phyloP scores from a whole-genome alignment of 2,329 filamentous ascomycete genomes.

The Lecanicillium sp. region DNA sequence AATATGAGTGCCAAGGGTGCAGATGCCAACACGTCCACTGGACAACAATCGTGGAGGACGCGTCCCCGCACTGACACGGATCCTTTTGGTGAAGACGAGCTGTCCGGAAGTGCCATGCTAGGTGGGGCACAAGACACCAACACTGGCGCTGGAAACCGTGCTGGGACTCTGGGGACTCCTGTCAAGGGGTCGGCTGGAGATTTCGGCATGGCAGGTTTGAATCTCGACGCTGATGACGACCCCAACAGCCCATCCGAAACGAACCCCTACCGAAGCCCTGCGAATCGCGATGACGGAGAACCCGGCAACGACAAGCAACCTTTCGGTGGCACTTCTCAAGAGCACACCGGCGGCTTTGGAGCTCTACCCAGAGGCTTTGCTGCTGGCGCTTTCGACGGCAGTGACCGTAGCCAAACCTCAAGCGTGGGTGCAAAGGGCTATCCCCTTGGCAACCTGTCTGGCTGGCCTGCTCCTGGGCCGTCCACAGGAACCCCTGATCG shows the following conservation, averaged over 20 bases:
- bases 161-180: conserved; percentile 46
- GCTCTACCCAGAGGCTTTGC: conserved; percentile 46
- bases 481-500: conserved; percentile 64
- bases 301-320: conserved; percentile 41
- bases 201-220: conserved; percentile 57
- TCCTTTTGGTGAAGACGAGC: conserved; percentile 63
- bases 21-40: conserved; percentile 42
- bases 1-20: conserved; percentile 32
- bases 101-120: conserved; percentile 65
- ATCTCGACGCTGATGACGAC: conserved; percentile 55
- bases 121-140: conserved; percentile 69
- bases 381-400: conserved; percentile 55
- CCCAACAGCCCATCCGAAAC: conserved; percentile 89
- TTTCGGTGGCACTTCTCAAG: conserved; percentile 35
- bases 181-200: conserved; percentile 50
- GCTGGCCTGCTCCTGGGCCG: conserved; percentile 53
- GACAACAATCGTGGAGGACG: conserved; percentile 47
- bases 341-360: conserved; percentile 47
- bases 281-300: conserved; percentile 58
- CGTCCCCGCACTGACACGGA: conserved; percentile 67
- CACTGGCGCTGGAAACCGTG: conserved; percentile 27
- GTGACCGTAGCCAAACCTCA: conserved; percentile 89
- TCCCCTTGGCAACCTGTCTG: conserved; percentile 55
- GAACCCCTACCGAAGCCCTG: conserved; percentile 91
- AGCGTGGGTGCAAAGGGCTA: conserved; percentile 78